Conservation (phyloP, 2,329 filamentous ascomycete genomes). For the Xylaria sp. region DNA sequence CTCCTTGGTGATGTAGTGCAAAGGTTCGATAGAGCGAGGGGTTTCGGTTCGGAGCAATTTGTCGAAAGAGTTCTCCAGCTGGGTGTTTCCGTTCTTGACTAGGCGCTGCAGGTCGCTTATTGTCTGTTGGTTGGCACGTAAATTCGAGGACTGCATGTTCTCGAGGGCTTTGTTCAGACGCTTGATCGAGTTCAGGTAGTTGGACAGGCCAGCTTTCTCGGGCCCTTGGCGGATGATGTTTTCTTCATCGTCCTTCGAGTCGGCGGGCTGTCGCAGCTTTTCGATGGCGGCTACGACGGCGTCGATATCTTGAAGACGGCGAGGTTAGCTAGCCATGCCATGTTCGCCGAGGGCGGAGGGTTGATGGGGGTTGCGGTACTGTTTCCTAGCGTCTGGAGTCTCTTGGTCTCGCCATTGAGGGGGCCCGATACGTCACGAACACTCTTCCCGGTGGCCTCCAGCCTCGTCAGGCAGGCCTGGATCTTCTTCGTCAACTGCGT, state of each 20-base stretch:
- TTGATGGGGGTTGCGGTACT: constrained; percentile 56
- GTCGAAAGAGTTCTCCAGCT: constrained; percentile 84
- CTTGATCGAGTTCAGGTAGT: constrained; percentile 89
- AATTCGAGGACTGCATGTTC: constrained; percentile 87
- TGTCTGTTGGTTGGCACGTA: constrained; percentile 89
- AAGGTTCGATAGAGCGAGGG: constrained; percentile 79
- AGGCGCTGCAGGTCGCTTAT: constrained; percentile 79
- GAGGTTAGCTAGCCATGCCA: constrained; percentile 31
- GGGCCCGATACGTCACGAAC: constrained; percentile 92
- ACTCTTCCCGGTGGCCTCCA: constrained; percentile 87
- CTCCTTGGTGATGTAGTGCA: constrained; percentile 92
- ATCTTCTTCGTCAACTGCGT: constrained; percentile 95
- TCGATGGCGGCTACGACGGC: constrained; percentile 86
- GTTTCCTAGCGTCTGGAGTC: constrained; percentile 81
- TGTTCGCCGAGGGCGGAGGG: neutral
- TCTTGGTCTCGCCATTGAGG: constrained; percentile 89
- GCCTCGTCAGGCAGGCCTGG: constrained; percentile 79
- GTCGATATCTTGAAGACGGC: constrained; percentile 72
- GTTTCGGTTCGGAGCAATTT: constrained; percentile 77
- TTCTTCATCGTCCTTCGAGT: constrained; percentile 91
- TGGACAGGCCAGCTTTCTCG: constrained; percentile 77
- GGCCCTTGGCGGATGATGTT: constrained; percentile 88
- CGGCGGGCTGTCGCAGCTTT: constrained; percentile 84
- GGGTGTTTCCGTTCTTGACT: constrained; percentile 77
- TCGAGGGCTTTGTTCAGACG: constrained; percentile 82